phyloP scores from a whole-genome alignment of 2,329 filamentous ascomycete species.

The Scedosporium minutisporum region DNA sequence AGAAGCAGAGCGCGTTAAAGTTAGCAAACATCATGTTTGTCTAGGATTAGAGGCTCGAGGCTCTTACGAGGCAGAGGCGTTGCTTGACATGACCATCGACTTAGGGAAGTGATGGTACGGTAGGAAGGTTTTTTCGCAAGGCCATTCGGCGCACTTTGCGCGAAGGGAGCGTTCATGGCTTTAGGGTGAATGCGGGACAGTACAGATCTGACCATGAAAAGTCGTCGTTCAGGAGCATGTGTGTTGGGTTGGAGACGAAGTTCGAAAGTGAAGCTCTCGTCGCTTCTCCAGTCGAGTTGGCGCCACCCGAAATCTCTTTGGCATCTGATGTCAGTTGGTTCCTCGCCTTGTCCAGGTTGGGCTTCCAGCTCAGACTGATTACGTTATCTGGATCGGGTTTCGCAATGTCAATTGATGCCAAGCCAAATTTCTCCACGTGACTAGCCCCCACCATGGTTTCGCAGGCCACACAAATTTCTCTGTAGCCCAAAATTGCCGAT shows the following conservation, averaged over 20 bases:
- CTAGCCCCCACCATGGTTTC: slow-evolving; percentile 4
- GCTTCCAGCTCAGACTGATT: background rate
- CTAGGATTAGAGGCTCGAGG: background rate
- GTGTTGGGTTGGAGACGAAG: background rate
- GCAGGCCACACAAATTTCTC: slow-evolving; percentile 5
- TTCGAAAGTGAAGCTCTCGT: background rate
- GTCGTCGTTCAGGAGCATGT: background rate
- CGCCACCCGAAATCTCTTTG: background rate
- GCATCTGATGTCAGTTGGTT: background rate
- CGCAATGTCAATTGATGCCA: background rate
- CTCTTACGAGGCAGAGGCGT: slow-evolving; percentile 58
- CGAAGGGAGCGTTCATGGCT: slow-evolving; percentile 30
- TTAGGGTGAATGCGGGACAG: slow-evolving; percentile 7
- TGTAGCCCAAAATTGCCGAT: slow-evolving; percentile 1
- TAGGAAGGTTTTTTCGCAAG: slow-evolving; percentile 17
- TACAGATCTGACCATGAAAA: background rate
- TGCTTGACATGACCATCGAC: slow-evolving; percentile 73
- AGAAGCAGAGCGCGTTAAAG: background rate
- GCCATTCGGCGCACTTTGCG: slow-evolving; percentile 23
- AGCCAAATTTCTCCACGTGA: slow-evolving; percentile 1
- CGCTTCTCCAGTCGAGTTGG: background rate
- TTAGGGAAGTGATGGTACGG: slow-evolving; percentile 62
- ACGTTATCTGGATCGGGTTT: background rate
- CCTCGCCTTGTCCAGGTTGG: background rate
- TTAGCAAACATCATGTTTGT: slow-evolving; percentile 7